phyloP scores from a whole-genome alignment of 2,329 filamentous ascomycete genomes.

The Macrophomina phaseolina region DNA sequence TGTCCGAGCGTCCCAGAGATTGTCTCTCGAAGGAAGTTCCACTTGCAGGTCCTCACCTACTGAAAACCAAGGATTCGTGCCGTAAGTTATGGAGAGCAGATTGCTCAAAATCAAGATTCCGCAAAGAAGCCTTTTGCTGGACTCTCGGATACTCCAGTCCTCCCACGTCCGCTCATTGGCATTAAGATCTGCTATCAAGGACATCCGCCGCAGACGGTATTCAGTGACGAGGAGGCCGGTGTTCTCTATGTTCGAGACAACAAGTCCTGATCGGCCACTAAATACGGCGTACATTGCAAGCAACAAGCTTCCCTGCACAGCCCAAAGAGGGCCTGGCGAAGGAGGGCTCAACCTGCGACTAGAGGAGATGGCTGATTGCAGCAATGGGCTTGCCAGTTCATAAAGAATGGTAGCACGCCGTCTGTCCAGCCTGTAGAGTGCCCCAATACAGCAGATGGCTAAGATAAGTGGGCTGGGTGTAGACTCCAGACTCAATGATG shows the following conservation, averaged over 20 bases:
- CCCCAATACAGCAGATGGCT: conserved; percentile 46
- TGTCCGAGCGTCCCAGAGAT: conserved; percentile 39
- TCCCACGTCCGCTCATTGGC: conserved; percentile 33
- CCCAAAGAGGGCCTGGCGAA: conserved; percentile 36
- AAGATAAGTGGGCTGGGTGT: conserved; percentile 40
- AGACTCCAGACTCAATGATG: conserved; percentile 36
- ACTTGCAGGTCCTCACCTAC: conserved; percentile 42
- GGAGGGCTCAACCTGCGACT: conserved; percentile 27
- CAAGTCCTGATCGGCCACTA: conserved; percentile 33
- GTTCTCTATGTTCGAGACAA: conserved; percentile 31
- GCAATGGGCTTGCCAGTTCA: conserved; percentile 31
- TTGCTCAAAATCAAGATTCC: conserved; percentile 42
- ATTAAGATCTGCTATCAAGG: conserved; percentile 29
- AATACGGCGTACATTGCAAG: conserved; percentile 39
- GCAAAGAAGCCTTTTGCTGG: conserved; percentile 40
- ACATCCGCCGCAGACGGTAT: conserved; percentile 33
- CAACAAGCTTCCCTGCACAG: conserved; percentile 39
- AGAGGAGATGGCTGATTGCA: conserved; percentile 28
- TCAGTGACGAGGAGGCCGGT: conserved; percentile 32
- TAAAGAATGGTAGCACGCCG: conserved; percentile 37
- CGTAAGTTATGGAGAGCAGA: conserved; percentile 41
- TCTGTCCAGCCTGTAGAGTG: conserved; percentile 41
- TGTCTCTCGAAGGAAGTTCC: conserved; percentile 42
- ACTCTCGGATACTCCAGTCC: conserved; percentile 39
- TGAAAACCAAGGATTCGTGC: conserved; percentile 40